Evolutionary conservation across 768 basidiomycete genomes (phyloP), one percentile per base, ranked within the genome.

Genomic region (Hypsizygus marmoreus): DNA sequence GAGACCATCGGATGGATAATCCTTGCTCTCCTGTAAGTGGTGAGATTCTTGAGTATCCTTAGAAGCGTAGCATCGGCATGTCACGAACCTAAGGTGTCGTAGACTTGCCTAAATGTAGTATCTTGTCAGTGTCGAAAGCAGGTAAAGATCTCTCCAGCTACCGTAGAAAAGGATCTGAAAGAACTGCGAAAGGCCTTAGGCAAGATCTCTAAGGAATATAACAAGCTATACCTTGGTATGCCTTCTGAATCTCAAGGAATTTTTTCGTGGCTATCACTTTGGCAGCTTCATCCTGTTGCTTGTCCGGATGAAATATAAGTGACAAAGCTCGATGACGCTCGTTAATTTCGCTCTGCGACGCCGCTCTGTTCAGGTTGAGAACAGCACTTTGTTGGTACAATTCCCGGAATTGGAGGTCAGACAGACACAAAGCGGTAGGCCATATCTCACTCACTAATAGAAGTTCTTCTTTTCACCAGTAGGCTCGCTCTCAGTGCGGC

Each of bases 271-370:
- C 89, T 1, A 79, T 73, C 38, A 68, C 73, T 58, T 79, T 82
- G 48, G 73, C 65, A 13, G 62, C 62, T 41, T 79, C 76, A 57
- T 81, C 79, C 16, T 72, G 75, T 48, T 92, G 88, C 59, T 85
- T 86, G 74, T 95, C 91, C 0, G 91, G 91, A 55, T 95, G 91
- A 52, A 88, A 91, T 14, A 86, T 68, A 22, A 92, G 75, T 4
- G 91, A 91, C 20, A 93, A 64, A 4, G 79, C 61, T 31, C 79
- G 73, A 62, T 91, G 88, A 26, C 83, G 74, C 45, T 91, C 88
- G 38, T 88, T 75, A 48, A 93, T 84, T 57, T 91, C 87, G 37
- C 70, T 68, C 46, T 79, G 75, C 2, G 82, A 79, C 0, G 88
- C 87, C 4, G 76, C 73, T 39, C 65, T 74, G 12, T 82, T 75